phyloP scores from a whole-genome alignment of 2,329 filamentous ascomycete genomes.

The Aspergillus sp. region DNA sequence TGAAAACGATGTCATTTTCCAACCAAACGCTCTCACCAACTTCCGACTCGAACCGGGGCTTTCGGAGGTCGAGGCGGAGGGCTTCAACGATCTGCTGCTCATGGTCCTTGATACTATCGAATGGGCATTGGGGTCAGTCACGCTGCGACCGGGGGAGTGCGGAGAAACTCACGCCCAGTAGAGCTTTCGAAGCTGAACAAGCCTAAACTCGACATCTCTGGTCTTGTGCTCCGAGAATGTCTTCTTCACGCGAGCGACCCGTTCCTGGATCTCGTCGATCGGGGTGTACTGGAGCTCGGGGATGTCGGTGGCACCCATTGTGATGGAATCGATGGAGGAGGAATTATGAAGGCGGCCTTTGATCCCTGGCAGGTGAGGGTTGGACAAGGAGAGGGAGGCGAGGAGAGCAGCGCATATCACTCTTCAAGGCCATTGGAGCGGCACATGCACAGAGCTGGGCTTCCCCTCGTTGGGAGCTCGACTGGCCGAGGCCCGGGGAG shows the following conservation, averaged over 20 bases:
- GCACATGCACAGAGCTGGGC: neutral
- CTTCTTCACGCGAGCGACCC: constrained; percentile 60
- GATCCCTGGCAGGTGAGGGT: neutral
- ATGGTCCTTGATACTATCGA: constrained; percentile 67
- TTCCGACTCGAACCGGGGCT: constrained; percentile 71
- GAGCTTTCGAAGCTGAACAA: constrained; percentile 84
- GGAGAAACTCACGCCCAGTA: constrained; percentile 71
- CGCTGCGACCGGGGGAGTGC: neutral
- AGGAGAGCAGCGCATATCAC: neutral
- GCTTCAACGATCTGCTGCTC: constrained; percentile 71
- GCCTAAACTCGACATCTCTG: constrained; percentile 76
- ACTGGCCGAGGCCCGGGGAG: neutral
- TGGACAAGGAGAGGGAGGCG: neutral
- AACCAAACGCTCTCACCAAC: constrained; percentile 75
- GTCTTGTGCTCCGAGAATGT: constrained; percentile 81
- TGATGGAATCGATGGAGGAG: constrained; percentile 6
- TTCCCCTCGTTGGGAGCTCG: neutral
- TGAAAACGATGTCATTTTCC: constrained; percentile 77
- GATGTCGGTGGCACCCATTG: constrained; percentile 36
- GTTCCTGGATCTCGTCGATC: constrained; percentile 64
- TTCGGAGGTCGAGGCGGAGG: constrained; percentile 73
- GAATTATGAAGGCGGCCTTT: neutral
- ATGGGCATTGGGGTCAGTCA: constrained; percentile 10
- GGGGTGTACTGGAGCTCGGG: constrained; percentile 60
- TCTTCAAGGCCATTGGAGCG: neutral